Evolutionary conservation across 192 early-diverging fungal genomes (phyloP).

Genomic region (Jimgerdemannia flammicorona): DNA sequence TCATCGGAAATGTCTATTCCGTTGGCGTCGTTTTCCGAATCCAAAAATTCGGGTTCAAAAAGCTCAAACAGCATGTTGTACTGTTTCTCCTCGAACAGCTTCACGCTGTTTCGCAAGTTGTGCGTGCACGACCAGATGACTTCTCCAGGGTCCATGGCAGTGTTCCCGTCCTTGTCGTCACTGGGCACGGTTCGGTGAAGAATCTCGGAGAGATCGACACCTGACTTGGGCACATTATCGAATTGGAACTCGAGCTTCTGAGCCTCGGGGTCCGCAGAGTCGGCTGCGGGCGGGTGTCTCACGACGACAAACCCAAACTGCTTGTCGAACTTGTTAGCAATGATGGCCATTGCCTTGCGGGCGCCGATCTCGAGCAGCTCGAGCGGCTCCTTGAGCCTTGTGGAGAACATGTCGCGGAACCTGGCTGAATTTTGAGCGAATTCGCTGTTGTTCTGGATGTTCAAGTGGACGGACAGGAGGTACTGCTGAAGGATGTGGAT

Average conservation of each 20-base stretch:
- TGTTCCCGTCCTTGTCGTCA: neutral
- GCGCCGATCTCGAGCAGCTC: neutral
- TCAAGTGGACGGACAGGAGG: slow-evolving; percentile 1
- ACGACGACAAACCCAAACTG: neutral
- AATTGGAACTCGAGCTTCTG: neutral
- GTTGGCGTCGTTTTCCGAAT: no score
- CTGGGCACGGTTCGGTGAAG: neutral
- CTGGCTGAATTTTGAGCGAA: neutral
- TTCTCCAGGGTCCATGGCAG: no score
- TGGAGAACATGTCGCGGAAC: neutral
- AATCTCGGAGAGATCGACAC: no score
- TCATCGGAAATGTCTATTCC: no score
- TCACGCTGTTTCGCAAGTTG: no score
- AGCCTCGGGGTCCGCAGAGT: neutral
- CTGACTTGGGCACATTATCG: no score
- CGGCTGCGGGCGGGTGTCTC: neutral
- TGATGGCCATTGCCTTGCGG: neutral
- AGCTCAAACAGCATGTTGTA: no score
- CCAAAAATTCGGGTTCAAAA: no score
- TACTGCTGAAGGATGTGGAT: slow-evolving; percentile 9
- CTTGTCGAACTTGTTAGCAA: neutral
- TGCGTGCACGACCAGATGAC: no score
- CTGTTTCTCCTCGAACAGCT: no score
- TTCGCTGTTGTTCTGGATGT: neutral
- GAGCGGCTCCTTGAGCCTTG: neutral